phyloP scores from a whole-genome alignment of 2,329 filamentous ascomycete genomes.

The Diaporthe sp. region DNA sequence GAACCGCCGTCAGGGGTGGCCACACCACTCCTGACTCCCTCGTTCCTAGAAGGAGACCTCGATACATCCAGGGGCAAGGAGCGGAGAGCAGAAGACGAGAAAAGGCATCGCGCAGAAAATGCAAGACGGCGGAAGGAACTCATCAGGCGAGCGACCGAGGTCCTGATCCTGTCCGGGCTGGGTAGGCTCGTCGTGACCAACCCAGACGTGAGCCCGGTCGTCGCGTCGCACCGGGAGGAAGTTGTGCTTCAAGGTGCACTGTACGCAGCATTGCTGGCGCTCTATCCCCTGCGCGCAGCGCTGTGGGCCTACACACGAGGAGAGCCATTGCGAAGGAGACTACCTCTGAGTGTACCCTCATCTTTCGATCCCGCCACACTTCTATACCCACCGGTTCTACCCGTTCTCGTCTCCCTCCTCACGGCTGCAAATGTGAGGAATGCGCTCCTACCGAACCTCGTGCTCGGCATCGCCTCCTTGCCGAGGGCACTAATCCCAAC shows the following conservation, averaged over 20 bases:
- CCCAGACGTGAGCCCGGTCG: slow-evolving; percentile 59
- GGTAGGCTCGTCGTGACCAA: slow-evolving; percentile 64
- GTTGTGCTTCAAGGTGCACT: slow-evolving; percentile 54
- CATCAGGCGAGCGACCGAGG: slow-evolving; percentile 66
- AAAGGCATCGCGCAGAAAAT: slow-evolving; percentile 47
- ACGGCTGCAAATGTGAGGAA: slow-evolving; percentile 73
- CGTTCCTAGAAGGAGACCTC: slow-evolving; percentile 59
- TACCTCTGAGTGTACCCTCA: slow-evolving; percentile 71
- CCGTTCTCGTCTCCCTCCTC: slow-evolving; percentile 82
- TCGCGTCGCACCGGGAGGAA: slow-evolving; percentile 64
- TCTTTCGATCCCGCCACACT: slow-evolving; percentile 93
- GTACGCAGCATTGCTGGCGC: slow-evolving; percentile 57
- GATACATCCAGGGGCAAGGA: slow-evolving; percentile 44
- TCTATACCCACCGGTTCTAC: slow-evolving; percentile 85
- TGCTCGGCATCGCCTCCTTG: slow-evolving; percentile 84
- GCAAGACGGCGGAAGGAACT: slow-evolving; percentile 64
- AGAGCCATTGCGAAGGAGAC: slow-evolving; percentile 45
- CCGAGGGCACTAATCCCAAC: slow-evolving; percentile 81
- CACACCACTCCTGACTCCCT: slow-evolving; percentile 68
- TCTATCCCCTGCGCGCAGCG: slow-evolving; percentile 74
- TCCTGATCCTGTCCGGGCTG: slow-evolving; percentile 64
- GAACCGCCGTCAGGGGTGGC: slow-evolving; percentile 68
- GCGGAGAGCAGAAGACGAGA: slow-evolving; percentile 36
- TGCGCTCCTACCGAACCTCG: slow-evolving; percentile 81
- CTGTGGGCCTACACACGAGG: slow-evolving; percentile 61